phyloP scores from a whole-genome alignment of 768 basidiomycete species.

The Gloeopeniophorella convolvens region DNA sequence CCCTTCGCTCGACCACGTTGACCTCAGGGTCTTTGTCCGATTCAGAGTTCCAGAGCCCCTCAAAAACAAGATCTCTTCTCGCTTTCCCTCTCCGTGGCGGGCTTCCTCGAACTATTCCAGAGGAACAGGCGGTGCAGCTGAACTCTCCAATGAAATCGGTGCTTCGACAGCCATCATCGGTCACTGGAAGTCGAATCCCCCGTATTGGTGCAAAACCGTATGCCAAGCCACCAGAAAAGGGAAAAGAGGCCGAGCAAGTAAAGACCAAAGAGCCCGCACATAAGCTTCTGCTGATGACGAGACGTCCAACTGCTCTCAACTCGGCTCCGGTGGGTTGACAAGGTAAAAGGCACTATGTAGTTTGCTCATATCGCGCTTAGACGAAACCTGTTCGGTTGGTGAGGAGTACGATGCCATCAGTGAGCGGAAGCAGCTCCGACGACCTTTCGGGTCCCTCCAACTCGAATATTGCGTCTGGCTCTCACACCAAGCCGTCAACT shows the following conservation, averaged over 20 bases:
- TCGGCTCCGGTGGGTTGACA: conserved; percentile 3
- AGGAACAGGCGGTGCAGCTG: conserved; percentile 11
- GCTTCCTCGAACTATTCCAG: conserved; percentile 15
- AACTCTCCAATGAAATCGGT: conserved; percentile 13
- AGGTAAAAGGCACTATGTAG: no score
- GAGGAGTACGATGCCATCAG: neutral
- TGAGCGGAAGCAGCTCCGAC: conserved; percentile 15
- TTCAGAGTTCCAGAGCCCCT: conserved; percentile 16
- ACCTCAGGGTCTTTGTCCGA: conserved; percentile 16
- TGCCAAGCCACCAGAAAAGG: conserved; percentile 20
- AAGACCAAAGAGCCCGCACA: conserved; percentile 10
- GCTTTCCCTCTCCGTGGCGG: conserved; percentile 12
- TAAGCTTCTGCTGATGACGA: conserved; percentile 1
- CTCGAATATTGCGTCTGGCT: neutral
- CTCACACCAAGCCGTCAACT: neutral
- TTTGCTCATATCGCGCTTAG: neutral
- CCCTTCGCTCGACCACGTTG: neutral
- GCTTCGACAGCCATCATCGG: conserved; percentile 26
- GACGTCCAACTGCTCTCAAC: neutral
- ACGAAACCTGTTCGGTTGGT: conserved; percentile 17
- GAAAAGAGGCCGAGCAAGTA: conserved; percentile 4
- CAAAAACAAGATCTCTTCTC: neutral
- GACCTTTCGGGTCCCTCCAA: neutral
- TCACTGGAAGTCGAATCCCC: conserved; percentile 30
- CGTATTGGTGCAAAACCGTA: conserved; percentile 31